A percentile compares a stretch with the other conserved stretches of the same genome.
Evolutionary conservation across 2,329 filamentous ascomycete species (phyloP).

Genomic region (Trichoderma sp.): DNA sequence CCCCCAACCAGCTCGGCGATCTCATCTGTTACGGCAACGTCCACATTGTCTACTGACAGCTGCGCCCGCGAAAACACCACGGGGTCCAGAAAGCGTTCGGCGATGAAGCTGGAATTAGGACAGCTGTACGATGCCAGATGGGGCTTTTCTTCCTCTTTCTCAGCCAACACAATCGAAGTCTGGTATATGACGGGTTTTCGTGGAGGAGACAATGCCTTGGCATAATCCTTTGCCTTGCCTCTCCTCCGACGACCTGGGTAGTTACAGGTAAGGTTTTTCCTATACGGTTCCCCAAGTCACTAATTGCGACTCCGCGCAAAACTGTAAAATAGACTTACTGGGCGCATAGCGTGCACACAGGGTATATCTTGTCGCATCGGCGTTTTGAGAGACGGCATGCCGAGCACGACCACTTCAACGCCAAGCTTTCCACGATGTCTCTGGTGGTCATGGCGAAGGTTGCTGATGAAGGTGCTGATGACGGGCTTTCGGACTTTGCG

Average conservation of each 20-base stretch:
- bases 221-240: not conserved
- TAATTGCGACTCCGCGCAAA: not conserved
- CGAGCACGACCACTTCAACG: slow-evolving; percentile 18
- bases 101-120: slow-evolving; percentile 2
- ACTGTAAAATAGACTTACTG: slow-evolving; percentile 9
- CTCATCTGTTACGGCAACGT: slow-evolving; percentile 16
- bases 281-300: not conserved
- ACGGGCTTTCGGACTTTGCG: slow-evolving; percentile 17
- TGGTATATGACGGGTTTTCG: not conserved
- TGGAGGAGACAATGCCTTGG: not conserved
- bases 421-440: not conserved
- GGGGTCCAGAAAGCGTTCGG: slow-evolving; percentile 27
- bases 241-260: slow-evolving; percentile 28
- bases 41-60: slow-evolving; percentile 4
- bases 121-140: not conserved
- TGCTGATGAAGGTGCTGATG: not conserved
- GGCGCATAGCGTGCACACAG: slow-evolving; percentile 20
- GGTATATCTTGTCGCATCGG: slow-evolving; percentile 27
- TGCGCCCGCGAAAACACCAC: slow-evolving; percentile 26
- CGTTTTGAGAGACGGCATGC: slow-evolving; percentile 27
- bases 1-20: slow-evolving; percentile 13
- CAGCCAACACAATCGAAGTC: no score
- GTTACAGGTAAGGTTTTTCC: slow-evolving; percentile 24
- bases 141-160: not conserved
- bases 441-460: not conserved